These are phyloP conservation scores for Solanum clarkiae DNA, from an alignment of 257 asterid species.

Conservation along the genomic window DNA sequence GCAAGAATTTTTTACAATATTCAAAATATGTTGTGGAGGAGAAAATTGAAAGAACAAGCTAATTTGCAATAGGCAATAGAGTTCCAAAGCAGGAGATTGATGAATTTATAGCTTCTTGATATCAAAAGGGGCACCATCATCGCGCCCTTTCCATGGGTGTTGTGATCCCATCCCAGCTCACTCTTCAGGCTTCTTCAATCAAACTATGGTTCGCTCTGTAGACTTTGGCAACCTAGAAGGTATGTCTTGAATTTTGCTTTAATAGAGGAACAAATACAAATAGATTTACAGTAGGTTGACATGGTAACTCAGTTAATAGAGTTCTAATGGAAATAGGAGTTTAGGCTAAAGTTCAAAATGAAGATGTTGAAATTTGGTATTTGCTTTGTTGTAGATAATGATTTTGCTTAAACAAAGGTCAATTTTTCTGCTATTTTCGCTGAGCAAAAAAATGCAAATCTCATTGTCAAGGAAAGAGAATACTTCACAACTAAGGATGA, in stretches of 20 bases:
- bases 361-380: background rate
- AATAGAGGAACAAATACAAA: background rate
- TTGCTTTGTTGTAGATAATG: constrained; percentile 27
- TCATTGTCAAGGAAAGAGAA: constrained; percentile 19
- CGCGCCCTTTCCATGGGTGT: constrained; percentile 44
- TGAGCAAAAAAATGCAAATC: background rate
- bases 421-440: constrained; percentile 3
- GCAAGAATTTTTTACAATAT: constrained; percentile 39
- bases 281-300: background rate
- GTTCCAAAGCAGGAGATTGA: constrained; percentile 43
- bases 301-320: background rate
- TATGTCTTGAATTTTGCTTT: background rate
- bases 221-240: constrained; percentile 37
- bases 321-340: background rate
- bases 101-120: constrained; percentile 57
- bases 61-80: constrained; percentile 60
- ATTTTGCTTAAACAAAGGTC: constrained; percentile 2
- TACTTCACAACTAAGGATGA: constrained; percentile 4
- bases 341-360: background rate
- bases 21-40: constrained; percentile 53
- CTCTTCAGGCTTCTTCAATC: constrained; percentile 37
- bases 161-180: constrained; percentile 29
- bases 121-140: constrained; percentile 48
- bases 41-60: constrained; percentile 57
- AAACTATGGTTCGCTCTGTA: constrained; percentile 1